A percentile compares a stretch with the other conserved stretches of the same genome.
Evolutionary conservation across 441 rosid species (phyloP).

Genomic region (Manihot esculenta): DNA sequence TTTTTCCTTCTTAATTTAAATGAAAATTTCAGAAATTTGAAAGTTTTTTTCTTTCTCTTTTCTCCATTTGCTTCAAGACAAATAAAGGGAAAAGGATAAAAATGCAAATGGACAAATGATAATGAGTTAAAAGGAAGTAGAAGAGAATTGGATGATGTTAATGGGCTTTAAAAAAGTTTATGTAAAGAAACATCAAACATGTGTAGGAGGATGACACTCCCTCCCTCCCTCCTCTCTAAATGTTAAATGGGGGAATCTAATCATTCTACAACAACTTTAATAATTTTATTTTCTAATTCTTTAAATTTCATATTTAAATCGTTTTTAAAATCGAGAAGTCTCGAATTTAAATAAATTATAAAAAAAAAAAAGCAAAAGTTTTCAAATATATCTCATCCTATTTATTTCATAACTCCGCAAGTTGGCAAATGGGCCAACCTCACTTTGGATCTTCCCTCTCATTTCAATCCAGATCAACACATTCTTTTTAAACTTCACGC

Average conservation of each 20-base stretch:
- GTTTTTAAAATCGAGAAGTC: too few species aligned
- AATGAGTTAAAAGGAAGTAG: too few species aligned
- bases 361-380: conserved; percentile 17
- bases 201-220: conserved; percentile 35
- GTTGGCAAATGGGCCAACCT: conserved; percentile 31
- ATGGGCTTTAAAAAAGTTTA: neutral
- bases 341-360: too few species aligned
- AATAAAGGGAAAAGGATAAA: too few species aligned
- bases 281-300: neutral
- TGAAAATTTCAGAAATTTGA: too few species aligned
- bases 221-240: conserved; percentile 13
- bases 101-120: neutral
- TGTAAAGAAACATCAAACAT: conserved; percentile 27
- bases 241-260: conserved; percentile 33
- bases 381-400: conserved; percentile 25
- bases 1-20: neutral
- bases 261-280: conserved; percentile 25
- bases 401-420: conserved; percentile 25
- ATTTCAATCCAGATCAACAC: neutral
- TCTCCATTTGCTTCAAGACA: too few species aligned
- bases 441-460: conserved; percentile 11
- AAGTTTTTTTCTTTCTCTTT: too few species aligned
- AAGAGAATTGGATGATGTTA: conserved; percentile 23
- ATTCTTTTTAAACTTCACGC: neutral
- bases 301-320: too few species aligned